These are phyloP conservation scores for Zymoseptoria brevis DNA, from an alignment of 2,329 filamentous ascomycete genomes.

Conservation along the genomic window DNA sequence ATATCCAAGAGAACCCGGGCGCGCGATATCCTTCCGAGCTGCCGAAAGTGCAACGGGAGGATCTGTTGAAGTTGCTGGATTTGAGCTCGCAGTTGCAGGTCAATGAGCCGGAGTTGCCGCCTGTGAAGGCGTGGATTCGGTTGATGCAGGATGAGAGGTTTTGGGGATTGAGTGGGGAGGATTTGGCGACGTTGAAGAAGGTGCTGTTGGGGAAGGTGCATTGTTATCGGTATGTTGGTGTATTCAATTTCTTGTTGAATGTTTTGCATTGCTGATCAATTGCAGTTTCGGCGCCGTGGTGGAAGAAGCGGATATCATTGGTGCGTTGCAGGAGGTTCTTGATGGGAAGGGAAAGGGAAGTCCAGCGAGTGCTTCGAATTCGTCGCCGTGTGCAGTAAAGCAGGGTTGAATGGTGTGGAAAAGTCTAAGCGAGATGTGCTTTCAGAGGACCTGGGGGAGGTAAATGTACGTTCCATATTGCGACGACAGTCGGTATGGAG, in stretches of 20 bases:
- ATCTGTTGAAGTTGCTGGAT: slow-evolving; percentile 14
- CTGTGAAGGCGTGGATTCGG: slow-evolving; percentile 17
- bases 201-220: slow-evolving; percentile 14
- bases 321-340: slow-evolving; percentile 10
- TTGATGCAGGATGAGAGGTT: slow-evolving; percentile 15
- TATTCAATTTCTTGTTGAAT: too few species aligned
- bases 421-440: too few species aligned
- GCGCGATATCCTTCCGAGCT: slow-evolving; percentile 10
- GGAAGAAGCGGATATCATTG: slow-evolving; percentile 14
- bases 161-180: slow-evolving; percentile 6
- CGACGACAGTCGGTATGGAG: too few species aligned
- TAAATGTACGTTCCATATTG: too few species aligned
- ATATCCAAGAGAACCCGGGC: slow-evolving; percentile 11
- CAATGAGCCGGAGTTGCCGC: slow-evolving; percentile 15
- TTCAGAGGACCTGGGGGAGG: too few species aligned
- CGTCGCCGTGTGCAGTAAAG: not conserved
- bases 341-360: not conserved
- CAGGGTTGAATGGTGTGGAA: not conserved
- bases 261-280: too few species aligned
- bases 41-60: slow-evolving; percentile 12
- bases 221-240: slow-evolving; percentile 17
- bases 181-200: slow-evolving; percentile 13
- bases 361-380: not conserved
- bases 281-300: slow-evolving; percentile 17
- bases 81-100: slow-evolving; percentile 13